phyloP scores from a whole-genome alignment of 2,329 filamentous ascomycete genomes.

The Botrytis fabae region DNA sequence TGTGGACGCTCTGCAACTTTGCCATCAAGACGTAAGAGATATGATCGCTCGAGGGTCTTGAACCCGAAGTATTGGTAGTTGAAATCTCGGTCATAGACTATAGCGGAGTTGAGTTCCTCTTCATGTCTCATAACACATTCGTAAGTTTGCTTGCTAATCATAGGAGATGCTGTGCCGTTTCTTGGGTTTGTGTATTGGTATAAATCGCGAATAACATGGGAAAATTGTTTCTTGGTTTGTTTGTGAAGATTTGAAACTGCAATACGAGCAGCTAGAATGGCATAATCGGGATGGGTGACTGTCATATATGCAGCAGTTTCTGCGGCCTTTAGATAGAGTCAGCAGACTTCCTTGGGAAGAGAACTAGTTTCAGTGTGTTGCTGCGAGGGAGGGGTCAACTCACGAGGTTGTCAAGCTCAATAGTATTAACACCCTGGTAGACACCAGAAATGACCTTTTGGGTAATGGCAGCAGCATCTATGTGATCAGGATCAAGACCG shows the following conservation, averaged over 20 bases:
- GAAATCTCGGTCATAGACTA: slow-evolving; percentile 99
- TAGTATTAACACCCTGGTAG: slow-evolving; percentile 95
- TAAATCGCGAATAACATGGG: slow-evolving; percentile 87
- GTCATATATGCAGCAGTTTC: slow-evolving; percentile 99
- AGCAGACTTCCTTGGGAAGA: slow-evolving; percentile 26
- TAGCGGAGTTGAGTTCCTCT: slow-evolving; percentile 96
- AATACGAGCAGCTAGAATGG: slow-evolving; percentile 95
- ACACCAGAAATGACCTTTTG: slow-evolving; percentile 99
- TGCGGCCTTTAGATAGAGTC: slow-evolving; percentile 66
- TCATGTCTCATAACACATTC: slow-evolving; percentile 94
- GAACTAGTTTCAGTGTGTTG: slow-evolving; percentile 25
- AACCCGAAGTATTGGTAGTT: slow-evolving; percentile 99
- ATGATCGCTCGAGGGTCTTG: slow-evolving; percentile 98
- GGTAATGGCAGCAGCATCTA: slow-evolving; percentile 96
- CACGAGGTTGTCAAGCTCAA: slow-evolving; percentile 96
- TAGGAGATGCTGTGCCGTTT: slow-evolving; percentile 79
- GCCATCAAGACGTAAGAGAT: slow-evolving; percentile 90
- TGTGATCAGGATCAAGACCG: slow-evolving; percentile 90
- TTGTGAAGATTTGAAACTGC: slow-evolving; percentile 99
- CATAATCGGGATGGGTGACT: slow-evolving; percentile 97
- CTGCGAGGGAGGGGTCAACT: slow-evolving; percentile 45
- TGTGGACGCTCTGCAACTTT: slow-evolving; percentile 97
- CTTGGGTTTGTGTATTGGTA: slow-evolving; percentile 97
- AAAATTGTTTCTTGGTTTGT: slow-evolving; percentile 99
- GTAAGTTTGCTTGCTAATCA: slow-evolving; percentile 92